Base-by-base conservation (phyloP, 2,329 filamentous ascomycete genomes). In the Stemphylium vesicarium region DNA sequence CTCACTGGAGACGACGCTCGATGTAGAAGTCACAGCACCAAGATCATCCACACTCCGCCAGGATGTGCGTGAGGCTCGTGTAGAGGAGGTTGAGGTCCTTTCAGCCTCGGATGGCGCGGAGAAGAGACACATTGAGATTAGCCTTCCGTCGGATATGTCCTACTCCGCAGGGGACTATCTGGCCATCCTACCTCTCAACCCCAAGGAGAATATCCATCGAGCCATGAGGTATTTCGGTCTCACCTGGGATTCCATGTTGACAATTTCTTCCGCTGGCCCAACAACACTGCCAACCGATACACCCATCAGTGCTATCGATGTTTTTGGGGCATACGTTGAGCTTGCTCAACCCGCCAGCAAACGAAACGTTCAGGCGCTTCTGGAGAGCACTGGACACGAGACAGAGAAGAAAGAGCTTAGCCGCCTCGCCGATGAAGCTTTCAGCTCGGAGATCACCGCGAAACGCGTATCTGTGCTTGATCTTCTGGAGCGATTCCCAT, bases 111-210 rank as follows among this genome's bases (percentile, higher is more conserved):
- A 66, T 9, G 64, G 63, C 1, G 46, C 57, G 1, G 64, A 74
- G 45, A 74, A 76, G 58, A 57, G 70, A 41, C 77, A 80, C 53
- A 76, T 81, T 22, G 77, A 80, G 54, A 71, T 81, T 51, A 72
- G 75, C 44, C 66, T 81, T 7, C 79, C 79, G 0, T 74, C 73
- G 1, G 75, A 72, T 7, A 76, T 85, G 79, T 82, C 80, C 0
- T 94, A 93, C 74, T 81, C 83, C 35, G 84, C 88, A 2, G 91
- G 90, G 12, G 90, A 94, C 68, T 94, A 95, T 69, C 81, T 94
- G 0, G 88, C 88, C 0, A 80, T 92, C 2, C 78, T 92, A 1
- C 90, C 90, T 0, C 75, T 90, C 26, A 94, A 94, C 70, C 85
- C 86, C 1, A 80, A 80, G 40, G 75, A 81, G 26, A 85, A 79